Base-by-base conservation (phyloP, 2,329 filamentous ascomycete species). In the Westerdykella sp. region DNA sequence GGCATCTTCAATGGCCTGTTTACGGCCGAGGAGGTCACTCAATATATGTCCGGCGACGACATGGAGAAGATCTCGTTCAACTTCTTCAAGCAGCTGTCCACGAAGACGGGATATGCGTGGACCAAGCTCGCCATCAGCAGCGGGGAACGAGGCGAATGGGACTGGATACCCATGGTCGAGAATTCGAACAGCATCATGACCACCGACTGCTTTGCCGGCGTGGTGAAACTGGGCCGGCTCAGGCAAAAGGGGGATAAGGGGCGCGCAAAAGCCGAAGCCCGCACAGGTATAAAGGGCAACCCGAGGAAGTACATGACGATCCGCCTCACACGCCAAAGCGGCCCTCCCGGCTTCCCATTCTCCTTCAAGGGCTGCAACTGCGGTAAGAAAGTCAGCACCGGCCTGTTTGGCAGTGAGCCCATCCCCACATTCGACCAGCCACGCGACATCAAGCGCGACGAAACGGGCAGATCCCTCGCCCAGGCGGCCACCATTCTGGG, bases 1-100 rank as follows among this genome's bases (percentile, higher is more conserved):
- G 57, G 58, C 23, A 46, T 61, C n/a, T 61, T 61, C 30, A 48
- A 38, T 31, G 56, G 58, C 6, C 46, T 60, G 12, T 57, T 60
- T 28, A 49, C 56, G 2, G 37, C 51, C 10, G 45, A 58, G 14
- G 54, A 61, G 38, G 40, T 50, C 12, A 43, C 46, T 18, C 41
- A n/a, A 6, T 37, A 51, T n/a, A 28, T 55, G 46, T 38, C 35
- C 11, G 50, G 50, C 22, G 46, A 47, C 18, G 46, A 54, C 18
- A 50, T 55, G 15, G 52, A 59, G 22, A 54, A 43, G 40, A 54
- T 60, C 15, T 58, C 57, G 4, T 58, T 56, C 41, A 45, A 43
- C 14, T 60, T 60, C 41, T 62, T 59, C 43, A 58, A 51, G 40
- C 49, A 55, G 35, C 48, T 62, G 9, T 60, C 57, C 11, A 35